These are phyloP conservation scores for Gleditsia sinensis DNA, from an alignment of 306 rosid species.

Conservation along the genomic window DNA sequence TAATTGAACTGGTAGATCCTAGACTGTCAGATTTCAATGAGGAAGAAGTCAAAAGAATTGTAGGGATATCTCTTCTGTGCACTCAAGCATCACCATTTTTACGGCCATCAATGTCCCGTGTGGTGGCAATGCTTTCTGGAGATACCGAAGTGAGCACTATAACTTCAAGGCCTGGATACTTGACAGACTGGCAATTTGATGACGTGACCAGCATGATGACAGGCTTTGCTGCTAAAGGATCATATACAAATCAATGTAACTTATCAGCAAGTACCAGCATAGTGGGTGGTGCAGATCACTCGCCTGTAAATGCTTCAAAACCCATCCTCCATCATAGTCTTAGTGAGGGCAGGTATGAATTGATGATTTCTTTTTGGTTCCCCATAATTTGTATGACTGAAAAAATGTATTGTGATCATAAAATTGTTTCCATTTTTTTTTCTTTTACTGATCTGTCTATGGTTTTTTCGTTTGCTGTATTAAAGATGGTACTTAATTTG, in stretches of 20 bases:
- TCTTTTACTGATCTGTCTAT: too few species aligned
- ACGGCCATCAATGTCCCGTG: background rate
- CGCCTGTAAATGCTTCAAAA: background rate
- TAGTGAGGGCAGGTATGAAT: conserved; percentile 25
- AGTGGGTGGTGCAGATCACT: background rate
- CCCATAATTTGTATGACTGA: background rate
- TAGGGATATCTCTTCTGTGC: background rate
- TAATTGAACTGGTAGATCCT: conserved; percentile 51
- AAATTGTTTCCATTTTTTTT: background rate
- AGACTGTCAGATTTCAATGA: conserved; percentile 16
- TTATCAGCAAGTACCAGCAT: background rate
- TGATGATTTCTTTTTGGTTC: background rate
- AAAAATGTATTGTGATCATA: background rate
- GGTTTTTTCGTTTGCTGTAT: too few species aligned
- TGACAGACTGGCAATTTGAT: conserved; percentile 38
- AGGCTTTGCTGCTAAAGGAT: background rate
- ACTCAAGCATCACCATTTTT: background rate
- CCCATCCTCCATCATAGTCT: background rate
- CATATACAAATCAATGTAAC: too few species aligned
- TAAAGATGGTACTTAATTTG: too few species aligned
- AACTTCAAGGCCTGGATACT: conserved; percentile 63
- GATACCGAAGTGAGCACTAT: conserved; percentile 55
- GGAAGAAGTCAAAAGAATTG: background rate
- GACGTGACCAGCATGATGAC: background rate
- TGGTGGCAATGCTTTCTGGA: conserved; percentile 66